Evolutionary conservation across 2,329 filamentous ascomycete species (phyloP), one percentile per base, ranked within the genome.

Genomic region (Paecilomyces formosus): DNA sequence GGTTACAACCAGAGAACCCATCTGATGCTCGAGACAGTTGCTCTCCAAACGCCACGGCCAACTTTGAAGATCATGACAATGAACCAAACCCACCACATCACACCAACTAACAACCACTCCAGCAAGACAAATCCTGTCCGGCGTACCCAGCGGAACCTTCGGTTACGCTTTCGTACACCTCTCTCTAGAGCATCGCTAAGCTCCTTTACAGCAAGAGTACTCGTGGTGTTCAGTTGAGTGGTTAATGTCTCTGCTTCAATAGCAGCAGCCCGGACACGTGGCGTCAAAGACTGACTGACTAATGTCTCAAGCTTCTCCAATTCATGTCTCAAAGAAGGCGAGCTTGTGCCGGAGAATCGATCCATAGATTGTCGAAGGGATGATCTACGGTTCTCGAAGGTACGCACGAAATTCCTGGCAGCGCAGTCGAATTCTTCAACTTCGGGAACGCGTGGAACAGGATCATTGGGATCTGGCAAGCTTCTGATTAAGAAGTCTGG

Each of bases 11-110:
- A 96, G 62, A 96, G 76, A 70, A 97, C 74, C 93, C 93, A 97
- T 69, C 82, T 81, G n/a, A 89, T 79, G 9, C 83, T 81, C 11
- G 79, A 76, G 55, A 85, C 77, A 0, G 84, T 68, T 2, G 85
- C 86, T 53, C 82, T 82, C 52, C 87, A 82, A 1, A 88, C 65
- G 11, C 86, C 85, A 60, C 86, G 77, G 35, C 89, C 75, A 13
- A 89, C 73, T 60, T 90, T 84, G 55, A 88, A 79, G 24, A 93
- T 79, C 71, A 92, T 89, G 24, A 97, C 92, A 33, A 96, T 79
- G 60, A 95, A 85, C 92, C 93, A 97, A 15, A 95, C 87, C 74
- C 88, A 91, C 92, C 94, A 97, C 86, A 97, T 90, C 65, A 95
- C 84, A 3, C 89, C 89, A 45, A 97, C 85, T 18, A 97, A 81